Conservation (phyloP, 768 basidiomycete species). For the Podaxis sp. region DNA sequence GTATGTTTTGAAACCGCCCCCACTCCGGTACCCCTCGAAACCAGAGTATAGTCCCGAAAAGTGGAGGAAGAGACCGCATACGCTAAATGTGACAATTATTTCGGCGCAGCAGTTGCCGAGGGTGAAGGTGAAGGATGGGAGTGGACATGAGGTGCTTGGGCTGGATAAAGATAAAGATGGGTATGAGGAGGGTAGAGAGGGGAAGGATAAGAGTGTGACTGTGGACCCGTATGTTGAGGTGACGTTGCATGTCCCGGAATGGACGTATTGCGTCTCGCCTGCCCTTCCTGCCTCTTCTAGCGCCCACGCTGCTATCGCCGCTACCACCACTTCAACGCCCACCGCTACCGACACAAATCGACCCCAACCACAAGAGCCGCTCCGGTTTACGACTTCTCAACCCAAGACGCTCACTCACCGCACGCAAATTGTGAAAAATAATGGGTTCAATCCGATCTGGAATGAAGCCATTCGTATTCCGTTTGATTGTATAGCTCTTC, state of each 20-base stretch:
- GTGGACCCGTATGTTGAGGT: slow-evolving; percentile 71
- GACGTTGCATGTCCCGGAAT: slow-evolving; percentile 76
- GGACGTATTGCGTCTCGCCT: slow-evolving; percentile 37
- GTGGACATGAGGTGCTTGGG: slow-evolving; percentile 18
- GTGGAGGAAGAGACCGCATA: slow-evolving; percentile 55
- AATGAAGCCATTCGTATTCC: slow-evolving; percentile 68
- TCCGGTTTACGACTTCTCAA: slow-evolving; percentile 20
- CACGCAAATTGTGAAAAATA: slow-evolving; percentile 78
- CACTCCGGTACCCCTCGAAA: slow-evolving; percentile 65
- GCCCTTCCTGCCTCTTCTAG: background rate
- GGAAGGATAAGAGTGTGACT: slow-evolving; percentile 8
- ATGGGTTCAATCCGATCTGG: slow-evolving; percentile 95
- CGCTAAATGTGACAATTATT: slow-evolving; percentile 56
- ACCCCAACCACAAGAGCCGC: slow-evolving; percentile 1
- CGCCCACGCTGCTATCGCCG: slow-evolving; percentile 4
- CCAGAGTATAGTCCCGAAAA: slow-evolving; percentile 39
- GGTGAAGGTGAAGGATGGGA: slow-evolving; percentile 59
- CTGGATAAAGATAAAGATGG: background rate
- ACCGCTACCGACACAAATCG: background rate
- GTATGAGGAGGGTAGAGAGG: background rate
- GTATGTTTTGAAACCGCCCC: slow-evolving; percentile 86
- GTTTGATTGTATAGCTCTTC: slow-evolving; percentile 70
- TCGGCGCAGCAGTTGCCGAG: slow-evolving; percentile 56
- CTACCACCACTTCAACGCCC: background rate
- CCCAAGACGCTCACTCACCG: slow-evolving; percentile 47